Evolutionary conservation across 2,329 filamentous ascomycete genomes (phyloP).

Genomic region (Triangularia setosa): DNA sequence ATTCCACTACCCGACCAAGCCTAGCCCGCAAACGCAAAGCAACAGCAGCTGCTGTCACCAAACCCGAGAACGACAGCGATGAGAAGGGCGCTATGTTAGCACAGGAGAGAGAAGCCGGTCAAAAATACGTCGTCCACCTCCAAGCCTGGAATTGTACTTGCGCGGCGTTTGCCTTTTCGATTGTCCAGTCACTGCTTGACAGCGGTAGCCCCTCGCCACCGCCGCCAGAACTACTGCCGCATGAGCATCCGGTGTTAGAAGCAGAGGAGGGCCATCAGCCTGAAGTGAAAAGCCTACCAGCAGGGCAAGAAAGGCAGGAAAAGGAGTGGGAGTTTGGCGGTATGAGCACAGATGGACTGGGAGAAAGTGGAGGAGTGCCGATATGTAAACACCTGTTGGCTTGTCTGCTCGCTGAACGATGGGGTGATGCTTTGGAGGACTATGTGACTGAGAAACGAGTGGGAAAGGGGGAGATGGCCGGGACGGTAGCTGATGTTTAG

Average conservation of each 20-base stretch:
- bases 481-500: constrained; percentile 53
- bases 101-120: constrained; percentile 4
- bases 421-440: constrained; percentile 51
- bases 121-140: constrained; percentile 67
- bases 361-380: constrained; percentile 39
- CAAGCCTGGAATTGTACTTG: constrained; percentile 85
- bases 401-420: constrained; percentile 69
- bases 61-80: neutral
- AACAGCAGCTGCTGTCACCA: neutral
- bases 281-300: neutral
- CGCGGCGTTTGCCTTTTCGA: constrained; percentile 73
- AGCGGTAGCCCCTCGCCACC: neutral
- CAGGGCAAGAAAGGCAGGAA: neutral
- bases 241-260: too few relatives aligned
- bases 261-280: too few relatives aligned
- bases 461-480: constrained; percentile 65
- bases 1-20: neutral
- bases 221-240: neutral
- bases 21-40: neutral
- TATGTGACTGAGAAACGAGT: constrained; percentile 54
- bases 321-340: constrained; percentile 47
- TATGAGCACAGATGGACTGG: constrained; percentile 36
- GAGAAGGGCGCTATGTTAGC: too few relatives aligned
- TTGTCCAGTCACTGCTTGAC: constrained; percentile 29
- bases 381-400: constrained; percentile 89